Evolutionary conservation across 441 rosid species (phyloP).

Genomic region (Populus hybrid): DNA sequence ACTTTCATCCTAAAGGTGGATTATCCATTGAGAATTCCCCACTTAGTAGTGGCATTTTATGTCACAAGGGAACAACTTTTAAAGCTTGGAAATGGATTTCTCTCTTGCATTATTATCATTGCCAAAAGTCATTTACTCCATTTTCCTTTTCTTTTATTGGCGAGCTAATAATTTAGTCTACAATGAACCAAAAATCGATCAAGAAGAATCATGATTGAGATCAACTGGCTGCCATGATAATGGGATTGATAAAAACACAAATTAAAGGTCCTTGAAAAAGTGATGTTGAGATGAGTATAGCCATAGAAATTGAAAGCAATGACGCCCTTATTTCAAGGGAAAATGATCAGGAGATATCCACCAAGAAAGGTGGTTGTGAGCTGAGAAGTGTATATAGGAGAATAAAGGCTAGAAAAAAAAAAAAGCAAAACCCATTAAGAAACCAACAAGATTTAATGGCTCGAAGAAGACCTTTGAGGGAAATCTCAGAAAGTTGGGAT

Average conservation of each 20-base stretch:
- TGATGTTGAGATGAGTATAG: conserved; percentile 41
- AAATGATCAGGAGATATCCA: conserved; percentile 36
- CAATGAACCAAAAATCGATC: conserved; percentile 17
- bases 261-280: conserved; percentile 27
- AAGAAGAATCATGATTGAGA: conserved; percentile 34
- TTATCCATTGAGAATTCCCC: conserved; percentile 30
- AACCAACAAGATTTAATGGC: conserved; percentile 28
- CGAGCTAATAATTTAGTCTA: conserved; percentile 28
- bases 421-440: conserved; percentile 30
- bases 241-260: conserved; percentile 28
- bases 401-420: conserved; percentile 30
- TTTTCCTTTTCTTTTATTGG: conserved; percentile 19
- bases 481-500: conserved; percentile 20
- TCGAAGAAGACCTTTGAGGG: conserved; percentile 8
- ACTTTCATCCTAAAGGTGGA: conserved; percentile 20
- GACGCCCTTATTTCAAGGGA: conserved; percentile 42
- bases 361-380: conserved; percentile 39
- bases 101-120: conserved; percentile 13
- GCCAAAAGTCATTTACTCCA: conserved; percentile 16
- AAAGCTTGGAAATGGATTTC: conserved; percentile 10
- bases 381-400: conserved; percentile 24
- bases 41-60: conserved; percentile 18
- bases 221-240: conserved; percentile 27
- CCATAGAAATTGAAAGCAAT: conserved; percentile 41
- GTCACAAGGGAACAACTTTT: not conserved